Base-by-base conservation (phyloP, 225 moss, liverwort and hornwort species). In the Sphagnum tenellum region DNA sequence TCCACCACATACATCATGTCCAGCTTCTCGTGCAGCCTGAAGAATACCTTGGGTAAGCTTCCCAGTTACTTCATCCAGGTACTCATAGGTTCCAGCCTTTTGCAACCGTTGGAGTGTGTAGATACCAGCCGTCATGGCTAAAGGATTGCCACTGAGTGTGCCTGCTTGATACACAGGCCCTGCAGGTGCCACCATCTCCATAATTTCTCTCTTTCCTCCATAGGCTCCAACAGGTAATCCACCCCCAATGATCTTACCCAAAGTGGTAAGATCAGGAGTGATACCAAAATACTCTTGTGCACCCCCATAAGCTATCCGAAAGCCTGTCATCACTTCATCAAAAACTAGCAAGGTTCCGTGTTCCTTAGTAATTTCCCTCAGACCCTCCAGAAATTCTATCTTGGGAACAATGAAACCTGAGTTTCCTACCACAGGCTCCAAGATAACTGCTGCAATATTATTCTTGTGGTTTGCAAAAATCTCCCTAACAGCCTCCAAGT, bases 91-190 rank as follows among this genome's bases (percentile, higher is more conserved):
- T 51, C 92, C 92, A 54, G 80, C 71, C 57, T 82, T 75, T 72
- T 98, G 74, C 74, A 98, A 74, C 69, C 96, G 82, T 69, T 82
- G 82, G 69, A 98, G 75, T 7, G 96, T 98, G 78, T 98, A 78
- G 14, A 98, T 98, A 49, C 96, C 96, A 5, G 96, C 96, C 10
- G 92, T 98, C 96, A 98, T 98, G 5, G 96, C 96, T 48, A 98
- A 81, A 8, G 96, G 96, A 64, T 98, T 98, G 50, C 96, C 96
- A 78, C 96, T 98, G 65, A 98, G 73, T 44, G 96, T 98, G 29
- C 96, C 96, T 4, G 96, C 96, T 72, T 98, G 96, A 67, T 98
- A 98, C 92, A 98, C 89, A 53, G 96, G 96, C 14, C 96, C 96
- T 3, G 92, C 90, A 3, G 96, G 96, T n/a, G 96, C 96, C 44